Conservation (phyloP, 371 early-diverging fungal genomes). For the Saksenaea oblongispora region DNA sequence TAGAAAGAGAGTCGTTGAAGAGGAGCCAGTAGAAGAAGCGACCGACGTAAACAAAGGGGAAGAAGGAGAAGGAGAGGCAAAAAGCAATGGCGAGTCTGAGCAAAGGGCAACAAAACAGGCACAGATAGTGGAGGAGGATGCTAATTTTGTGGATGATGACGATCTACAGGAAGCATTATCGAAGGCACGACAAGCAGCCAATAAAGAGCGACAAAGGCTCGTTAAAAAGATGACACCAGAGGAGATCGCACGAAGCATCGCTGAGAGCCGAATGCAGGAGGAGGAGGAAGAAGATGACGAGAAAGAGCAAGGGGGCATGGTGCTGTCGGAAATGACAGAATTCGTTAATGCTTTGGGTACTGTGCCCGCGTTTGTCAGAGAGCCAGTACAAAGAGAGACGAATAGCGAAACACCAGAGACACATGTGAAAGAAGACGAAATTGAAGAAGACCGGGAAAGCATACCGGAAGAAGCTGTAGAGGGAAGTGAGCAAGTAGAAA, state of each 20-base stretch:
- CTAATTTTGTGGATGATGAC: conserved; percentile 93
- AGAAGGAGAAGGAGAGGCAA: conserved; percentile 24
- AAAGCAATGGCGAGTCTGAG: conserved; percentile 22
- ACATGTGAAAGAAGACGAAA: conserved; percentile 1
- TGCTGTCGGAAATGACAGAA: conserved; percentile 66
- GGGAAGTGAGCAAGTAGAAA: conserved; percentile 7
- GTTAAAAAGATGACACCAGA: conserved; percentile 57
- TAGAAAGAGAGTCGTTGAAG: conserved; percentile 43
- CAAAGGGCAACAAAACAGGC: conserved; percentile 7
- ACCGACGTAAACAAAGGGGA: conserved; percentile 31
- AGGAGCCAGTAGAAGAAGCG: conserved; percentile 31
- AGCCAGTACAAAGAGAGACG: conserved; percentile 15
- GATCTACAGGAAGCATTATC: conserved; percentile 87
- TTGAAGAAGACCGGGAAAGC: conserved; percentile 13
- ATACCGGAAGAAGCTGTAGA: conserved; percentile 16
- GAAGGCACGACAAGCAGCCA: conserved; percentile 67
- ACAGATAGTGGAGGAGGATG: conserved; percentile 40
- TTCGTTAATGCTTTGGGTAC: conserved; percentile 68
- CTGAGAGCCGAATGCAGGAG: conserved; percentile 27
- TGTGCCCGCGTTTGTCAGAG: conserved; percentile 35
- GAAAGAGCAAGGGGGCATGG: conserved; percentile 47
- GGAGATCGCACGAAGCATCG: conserved; percentile 52
- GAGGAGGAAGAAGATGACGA: conserved; percentile 37
- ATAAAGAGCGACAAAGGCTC: conserved; percentile 47
- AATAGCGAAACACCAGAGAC: conserved; percentile 10